phyloP scores from a whole-genome alignment of 176 grass and related monocot species.

The Musa schizocarpa region DNA sequence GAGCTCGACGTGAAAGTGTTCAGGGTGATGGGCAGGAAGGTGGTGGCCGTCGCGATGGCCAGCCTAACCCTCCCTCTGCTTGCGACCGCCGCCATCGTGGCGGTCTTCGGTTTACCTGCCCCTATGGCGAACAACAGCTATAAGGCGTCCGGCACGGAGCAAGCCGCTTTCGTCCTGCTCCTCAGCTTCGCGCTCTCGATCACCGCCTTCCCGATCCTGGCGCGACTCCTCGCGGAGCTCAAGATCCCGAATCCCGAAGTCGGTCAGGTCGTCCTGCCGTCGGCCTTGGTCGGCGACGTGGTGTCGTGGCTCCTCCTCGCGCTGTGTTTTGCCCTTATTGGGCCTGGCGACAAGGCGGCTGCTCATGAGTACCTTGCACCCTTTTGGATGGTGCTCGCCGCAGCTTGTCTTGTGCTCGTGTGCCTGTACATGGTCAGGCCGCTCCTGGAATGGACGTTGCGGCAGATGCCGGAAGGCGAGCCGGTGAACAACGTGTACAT shows the following conservation, averaged over 20 bases:
- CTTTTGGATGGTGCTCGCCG: constrained; percentile 24
- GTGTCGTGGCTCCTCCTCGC: constrained; percentile 22
- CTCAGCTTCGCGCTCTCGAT: constrained; percentile 19
- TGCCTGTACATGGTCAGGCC: constrained; percentile 9
- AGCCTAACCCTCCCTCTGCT: constrained; percentile 16
- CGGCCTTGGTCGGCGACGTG: constrained; percentile 21
- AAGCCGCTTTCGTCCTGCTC: constrained; percentile 18
- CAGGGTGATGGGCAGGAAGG: constrained; percentile 24
- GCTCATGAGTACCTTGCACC: neutral
- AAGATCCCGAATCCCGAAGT: constrained; percentile 30
- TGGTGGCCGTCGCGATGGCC: constrained; percentile 2
- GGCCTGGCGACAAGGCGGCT: neutral
- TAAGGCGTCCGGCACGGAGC: neutral
- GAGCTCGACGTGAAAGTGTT: constrained; percentile 22
- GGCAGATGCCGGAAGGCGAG: constrained; percentile 4
- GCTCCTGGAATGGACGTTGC: neutral
- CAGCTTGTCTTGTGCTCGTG: neutral
- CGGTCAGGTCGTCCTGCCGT: constrained; percentile 15
- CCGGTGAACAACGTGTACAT: neutral
- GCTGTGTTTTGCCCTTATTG: constrained; percentile 5
- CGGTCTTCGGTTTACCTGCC: neutral
- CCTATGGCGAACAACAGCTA: neutral
- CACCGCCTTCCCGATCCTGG: constrained; percentile 28
- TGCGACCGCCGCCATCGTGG: neutral
- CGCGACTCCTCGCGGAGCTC: constrained; percentile 17